phyloP scores from a whole-genome alignment of 768 basidiomycete species.

The Tricholoma hemisulphureum region DNA sequence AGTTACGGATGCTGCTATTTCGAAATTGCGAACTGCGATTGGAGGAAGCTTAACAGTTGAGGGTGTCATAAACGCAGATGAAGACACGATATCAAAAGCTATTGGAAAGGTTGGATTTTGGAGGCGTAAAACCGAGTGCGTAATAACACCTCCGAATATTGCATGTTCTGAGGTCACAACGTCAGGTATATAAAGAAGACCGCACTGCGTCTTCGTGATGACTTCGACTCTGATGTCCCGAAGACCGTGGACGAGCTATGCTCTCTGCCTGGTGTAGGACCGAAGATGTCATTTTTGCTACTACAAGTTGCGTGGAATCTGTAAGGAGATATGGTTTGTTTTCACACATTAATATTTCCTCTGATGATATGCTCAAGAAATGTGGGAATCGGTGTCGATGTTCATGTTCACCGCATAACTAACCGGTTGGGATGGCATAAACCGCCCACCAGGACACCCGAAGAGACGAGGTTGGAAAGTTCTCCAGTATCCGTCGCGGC shows the following conservation, averaged over 20 bases:
- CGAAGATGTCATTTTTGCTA: constrained; percentile 92
- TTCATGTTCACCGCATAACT: constrained; percentile 94
- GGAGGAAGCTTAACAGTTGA: constrained; percentile 79
- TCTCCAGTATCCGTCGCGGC: not conserved
- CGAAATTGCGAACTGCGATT: constrained; percentile 66
- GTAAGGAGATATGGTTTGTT: constrained; percentile 38
- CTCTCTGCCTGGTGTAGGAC: constrained; percentile 87
- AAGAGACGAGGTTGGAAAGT: constrained; percentile 72
- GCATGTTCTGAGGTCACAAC: not conserved
- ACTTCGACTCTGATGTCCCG: constrained; percentile 83
- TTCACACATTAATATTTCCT: not conserved
- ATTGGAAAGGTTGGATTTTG: constrained; percentile 94
- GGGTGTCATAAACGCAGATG: constrained; percentile 63
- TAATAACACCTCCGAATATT: constrained; percentile 8
- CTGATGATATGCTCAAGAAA: constrained; percentile 48
- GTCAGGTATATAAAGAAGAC: constrained; percentile 73
- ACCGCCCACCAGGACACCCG: constrained; percentile 78
- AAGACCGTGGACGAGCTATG: constrained; percentile 87
- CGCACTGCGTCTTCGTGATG: constrained; percentile 63
- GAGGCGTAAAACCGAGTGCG: constrained; percentile 80
- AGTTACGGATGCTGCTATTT: constrained; percentile 77
- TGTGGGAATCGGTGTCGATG: constrained; percentile 91
- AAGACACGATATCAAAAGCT: constrained; percentile 61
- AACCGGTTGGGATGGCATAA: constrained; percentile 93
- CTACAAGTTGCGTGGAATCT: constrained; percentile 84